Percentiles rank a stretch among this genome's conserved stretches.
phyloP scores from a whole-genome alignment of 2,329 filamentous ascomycete species.

The Trichophyton simii region DNA sequence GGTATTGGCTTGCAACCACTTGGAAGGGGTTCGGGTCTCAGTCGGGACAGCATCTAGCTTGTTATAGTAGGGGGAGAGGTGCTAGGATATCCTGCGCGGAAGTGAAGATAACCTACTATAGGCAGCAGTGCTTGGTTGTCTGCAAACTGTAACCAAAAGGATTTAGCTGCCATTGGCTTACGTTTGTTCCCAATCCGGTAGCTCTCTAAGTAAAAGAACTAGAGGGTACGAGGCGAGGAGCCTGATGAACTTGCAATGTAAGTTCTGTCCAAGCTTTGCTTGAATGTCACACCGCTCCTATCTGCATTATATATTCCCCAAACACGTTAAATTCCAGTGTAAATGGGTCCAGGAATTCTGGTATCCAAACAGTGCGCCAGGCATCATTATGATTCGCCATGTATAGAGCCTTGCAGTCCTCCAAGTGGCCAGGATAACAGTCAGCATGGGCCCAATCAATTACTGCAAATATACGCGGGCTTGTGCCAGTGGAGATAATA shows the following conservation, averaged over 20 bases:
- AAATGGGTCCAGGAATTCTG: conserved; percentile 11
- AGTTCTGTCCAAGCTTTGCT: neutral
- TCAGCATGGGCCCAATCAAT: conserved; percentile 24
- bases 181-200: too few species aligned
- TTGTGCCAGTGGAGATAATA: conserved; percentile 15
- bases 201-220: too few species aligned
- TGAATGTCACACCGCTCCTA: conserved; percentile 9
- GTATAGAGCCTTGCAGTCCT: conserved; percentile 23
- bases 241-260: neutral
- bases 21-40: neutral
- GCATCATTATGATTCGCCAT: conserved; percentile 14
- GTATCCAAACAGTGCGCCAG: conserved; percentile 15
- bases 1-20: conserved; percentile 15
- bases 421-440: conserved; percentile 26
- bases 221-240: too few species aligned
- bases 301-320: conserved; percentile 8
- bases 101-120: too few species aligned
- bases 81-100: too few species aligned
- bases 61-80: too few species aligned
- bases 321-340: conserved; percentile 7
- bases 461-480: conserved; percentile 16
- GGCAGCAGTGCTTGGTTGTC: too few species aligned
- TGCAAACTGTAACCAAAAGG: too few species aligned
- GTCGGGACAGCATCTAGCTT: neutral
- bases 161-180: too few species aligned